phyloP scores from a whole-genome alignment of 176 grass and related monocot genomes.

The Phyllostachys edulis region DNA sequence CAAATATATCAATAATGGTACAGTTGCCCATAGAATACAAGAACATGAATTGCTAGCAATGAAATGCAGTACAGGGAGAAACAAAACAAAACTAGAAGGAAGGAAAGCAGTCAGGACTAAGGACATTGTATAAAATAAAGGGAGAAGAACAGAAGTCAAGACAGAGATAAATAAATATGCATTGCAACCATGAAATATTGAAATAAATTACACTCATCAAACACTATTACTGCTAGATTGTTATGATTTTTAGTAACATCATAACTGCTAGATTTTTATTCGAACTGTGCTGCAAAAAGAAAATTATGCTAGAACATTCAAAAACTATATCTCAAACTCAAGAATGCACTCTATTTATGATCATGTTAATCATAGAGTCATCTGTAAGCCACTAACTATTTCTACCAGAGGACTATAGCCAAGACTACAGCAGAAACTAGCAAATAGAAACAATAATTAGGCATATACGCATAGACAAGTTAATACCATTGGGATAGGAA shows the following conservation, averaged over 20 bases:
- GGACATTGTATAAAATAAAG: neutral
- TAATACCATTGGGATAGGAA: neutral
- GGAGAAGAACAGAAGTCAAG: neutral
- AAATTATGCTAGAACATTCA: neutral
- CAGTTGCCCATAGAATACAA: neutral
- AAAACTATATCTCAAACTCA: neutral
- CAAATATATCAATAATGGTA: neutral
- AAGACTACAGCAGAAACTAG: neutral
- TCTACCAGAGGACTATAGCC: neutral
- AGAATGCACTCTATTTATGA: neutral
- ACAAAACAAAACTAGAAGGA: neutral
- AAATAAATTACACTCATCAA: neutral
- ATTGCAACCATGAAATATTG: too few species aligned
- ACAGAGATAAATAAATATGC: too few species aligned
- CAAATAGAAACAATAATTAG: neutral
- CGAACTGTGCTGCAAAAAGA: neutral
- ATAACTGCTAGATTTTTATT: neutral
- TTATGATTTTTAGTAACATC: neutral
- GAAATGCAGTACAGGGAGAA: neutral
- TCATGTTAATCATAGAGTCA: neutral
- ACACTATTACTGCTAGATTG: neutral
- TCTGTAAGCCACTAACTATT: neutral
- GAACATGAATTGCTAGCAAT: neutral
- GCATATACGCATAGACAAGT: neutral
- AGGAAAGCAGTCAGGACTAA: neutral